A percentile compares a stretch with the other conserved stretches of the same genome.
These are phyloP conservation scores for Pythium dissotocum DNA, from an alignment of 352 stramenopile species.

Conservation along the genomic window DNA sequence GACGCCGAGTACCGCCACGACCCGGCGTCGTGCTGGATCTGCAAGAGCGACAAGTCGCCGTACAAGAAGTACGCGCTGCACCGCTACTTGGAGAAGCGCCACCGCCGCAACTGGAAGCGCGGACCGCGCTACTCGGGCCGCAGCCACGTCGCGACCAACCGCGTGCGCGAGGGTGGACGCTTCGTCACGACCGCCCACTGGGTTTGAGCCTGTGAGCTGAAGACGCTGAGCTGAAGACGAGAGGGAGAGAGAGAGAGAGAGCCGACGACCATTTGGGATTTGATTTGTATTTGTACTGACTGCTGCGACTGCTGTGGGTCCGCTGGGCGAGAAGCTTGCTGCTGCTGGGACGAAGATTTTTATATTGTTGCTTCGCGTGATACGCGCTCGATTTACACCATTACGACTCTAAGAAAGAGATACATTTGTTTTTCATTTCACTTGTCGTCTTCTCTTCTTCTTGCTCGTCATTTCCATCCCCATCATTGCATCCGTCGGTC, in stretches of 20 bases:
- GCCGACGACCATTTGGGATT: neutral
- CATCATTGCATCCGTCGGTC: neutral
- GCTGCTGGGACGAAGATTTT: neutral
- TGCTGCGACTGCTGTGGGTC: neutral
- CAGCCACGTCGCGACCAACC: conserved; percentile 76
- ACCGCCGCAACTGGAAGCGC: conserved; percentile 83
- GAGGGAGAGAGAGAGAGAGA: too few species aligned
- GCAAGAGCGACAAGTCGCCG: conserved; percentile 81
- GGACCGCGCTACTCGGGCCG: conserved; percentile 77
- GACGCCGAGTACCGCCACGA: conserved; percentile 60
- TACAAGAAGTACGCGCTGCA: conserved; percentile 84
- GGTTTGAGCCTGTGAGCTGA: conserved; percentile 43
- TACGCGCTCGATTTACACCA: conserved; percentile 8
- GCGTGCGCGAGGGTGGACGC: conserved; percentile 78
- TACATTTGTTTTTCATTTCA: neutral
- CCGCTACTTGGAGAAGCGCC: conserved; percentile 81
- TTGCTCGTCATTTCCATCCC: neutral
- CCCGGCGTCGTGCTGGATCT: conserved; percentile 83
- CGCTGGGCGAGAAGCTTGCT: neutral
- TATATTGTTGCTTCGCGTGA: conserved; percentile 7
- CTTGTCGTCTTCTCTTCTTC: neutral
- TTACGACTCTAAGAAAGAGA: conserved; percentile 7
- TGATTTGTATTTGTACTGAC: conserved; percentile 2
- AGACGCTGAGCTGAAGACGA: too few species aligned
- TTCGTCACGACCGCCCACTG: conserved; percentile 84